These are phyloP conservation scores for Blastomyces parvus DNA, from an alignment of 2,329 filamentous ascomycete genomes.

Conservation along the genomic window DNA sequence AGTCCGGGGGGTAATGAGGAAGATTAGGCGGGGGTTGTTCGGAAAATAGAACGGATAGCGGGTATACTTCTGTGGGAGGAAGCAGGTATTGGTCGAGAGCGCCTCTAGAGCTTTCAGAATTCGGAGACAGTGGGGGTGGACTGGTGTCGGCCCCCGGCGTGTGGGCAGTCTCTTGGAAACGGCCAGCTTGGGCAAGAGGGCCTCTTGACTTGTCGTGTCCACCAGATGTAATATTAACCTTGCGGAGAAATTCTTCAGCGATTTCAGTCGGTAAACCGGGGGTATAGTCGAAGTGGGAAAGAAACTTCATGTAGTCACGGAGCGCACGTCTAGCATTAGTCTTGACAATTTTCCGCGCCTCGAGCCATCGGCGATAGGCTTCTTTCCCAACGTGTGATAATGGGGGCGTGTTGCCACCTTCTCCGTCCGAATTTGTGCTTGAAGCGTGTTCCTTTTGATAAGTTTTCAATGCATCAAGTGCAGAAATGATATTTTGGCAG, in stretches of 20 bases:
- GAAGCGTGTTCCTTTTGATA: slow-evolving; percentile 12
- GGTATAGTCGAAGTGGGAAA: slow-evolving; percentile 69
- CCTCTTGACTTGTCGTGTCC: slow-evolving; percentile 36
- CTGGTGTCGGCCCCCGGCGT: slow-evolving; percentile 17
- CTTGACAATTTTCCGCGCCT: slow-evolving; percentile 60
- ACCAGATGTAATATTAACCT: slow-evolving; percentile 49
- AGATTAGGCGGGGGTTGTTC: slow-evolving; percentile 56
- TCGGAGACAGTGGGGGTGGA: neutral
- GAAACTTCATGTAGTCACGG: slow-evolving; percentile 62
- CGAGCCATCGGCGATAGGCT: slow-evolving; percentile 41
- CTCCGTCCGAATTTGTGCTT: slow-evolving; percentile 11
- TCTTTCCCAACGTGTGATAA: slow-evolving; percentile 40
- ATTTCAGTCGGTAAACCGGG: slow-evolving; percentile 55
- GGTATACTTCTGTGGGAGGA: slow-evolving; percentile 43
- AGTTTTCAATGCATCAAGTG: slow-evolving; percentile 41
- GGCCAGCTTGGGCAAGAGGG: slow-evolving; percentile 14
- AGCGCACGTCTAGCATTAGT: slow-evolving; percentile 65
- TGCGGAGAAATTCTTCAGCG: slow-evolving; percentile 44
- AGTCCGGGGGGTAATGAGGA: slow-evolving; percentile 53
- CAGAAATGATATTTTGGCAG: slow-evolving; percentile 52
- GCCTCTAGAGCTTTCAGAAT: slow-evolving; percentile 14
- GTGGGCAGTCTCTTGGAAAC: slow-evolving; percentile 21
- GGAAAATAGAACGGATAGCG: slow-evolving; percentile 59
- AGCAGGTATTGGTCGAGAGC: slow-evolving; percentile 35
- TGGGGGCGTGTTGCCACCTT: slow-evolving; percentile 21